These are phyloP conservation scores for Prunus yedoensis DNA, from an alignment of 331 rosid genomes.

Conservation along the genomic window DNA sequence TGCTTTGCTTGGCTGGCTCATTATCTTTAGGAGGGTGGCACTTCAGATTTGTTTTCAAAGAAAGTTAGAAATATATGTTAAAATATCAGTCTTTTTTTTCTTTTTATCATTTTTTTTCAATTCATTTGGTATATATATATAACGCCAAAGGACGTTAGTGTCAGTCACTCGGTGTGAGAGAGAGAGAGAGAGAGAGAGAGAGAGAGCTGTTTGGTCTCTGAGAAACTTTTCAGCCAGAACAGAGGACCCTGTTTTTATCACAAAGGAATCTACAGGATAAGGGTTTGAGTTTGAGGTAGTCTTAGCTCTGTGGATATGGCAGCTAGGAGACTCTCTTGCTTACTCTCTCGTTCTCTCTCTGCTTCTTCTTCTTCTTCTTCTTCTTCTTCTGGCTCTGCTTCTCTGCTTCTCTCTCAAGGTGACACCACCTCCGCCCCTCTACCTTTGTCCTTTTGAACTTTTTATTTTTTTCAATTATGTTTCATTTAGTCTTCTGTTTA, in stretches of 20 bases:
- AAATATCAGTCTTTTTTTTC: background rate
- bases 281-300: background rate
- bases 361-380: background rate
- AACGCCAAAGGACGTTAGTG: background rate
- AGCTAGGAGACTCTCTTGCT: slow-evolving; percentile 48
- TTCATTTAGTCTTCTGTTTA: background rate
- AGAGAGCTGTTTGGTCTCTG: background rate
- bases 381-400: slow-evolving; percentile 35
- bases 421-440: background rate
- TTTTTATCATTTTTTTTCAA: background rate
- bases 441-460: background rate
- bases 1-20: background rate
- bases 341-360: slow-evolving; percentile 53
- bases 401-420: slow-evolving; percentile 55
- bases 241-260: background rate
- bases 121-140: background rate
- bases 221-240: background rate
- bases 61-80: background rate
- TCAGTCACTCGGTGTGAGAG: background rate
- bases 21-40: background rate
- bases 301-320: slow-evolving; percentile 49
- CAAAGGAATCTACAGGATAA: background rate
- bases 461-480: background rate
- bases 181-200: background rate
- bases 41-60: background rate